Evolutionary conservation across 2,329 filamentous ascomycete species (phyloP), one percentile per base, ranked within the genome.

Genomic region (Microsporum ferrugineum): DNA sequence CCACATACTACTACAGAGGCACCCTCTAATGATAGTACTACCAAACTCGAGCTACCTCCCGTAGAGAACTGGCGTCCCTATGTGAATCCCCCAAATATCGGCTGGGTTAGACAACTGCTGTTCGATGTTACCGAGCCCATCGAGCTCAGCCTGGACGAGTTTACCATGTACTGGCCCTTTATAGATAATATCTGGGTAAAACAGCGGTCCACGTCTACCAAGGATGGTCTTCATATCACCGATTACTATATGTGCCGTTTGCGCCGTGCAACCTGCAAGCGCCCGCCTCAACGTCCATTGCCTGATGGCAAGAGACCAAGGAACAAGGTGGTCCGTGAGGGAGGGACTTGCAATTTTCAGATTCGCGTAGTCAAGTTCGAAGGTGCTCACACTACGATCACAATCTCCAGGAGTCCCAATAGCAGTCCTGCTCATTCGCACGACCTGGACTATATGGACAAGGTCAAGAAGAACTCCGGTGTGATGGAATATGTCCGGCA

Each of bases 151-250:
- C 65, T 75, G 41, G 71, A 74, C 29, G 77, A 79, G 59, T 79
- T 77, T 62, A 75, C 78, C 61, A 73, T 70, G 14, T 78, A 77
- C 64, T 78, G 76, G 72, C 77, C 77, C 5, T 79, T 77, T 58
- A 75, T 79, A 57, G 77, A 79, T 65, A 79, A 79, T 64, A 74
- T 78, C n/a, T 79, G 77, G 77, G 75, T 78, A 8, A 77, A 77
- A 59, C 75, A 78, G 63, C 72, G 76, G 62, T 72, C 71, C 14
- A 73, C 75, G 62, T 68, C 73, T 5, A 75, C 72, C 65, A 74
- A 74, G 64, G 73, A 73, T 63, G 75, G 75, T 2, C 72, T 72
- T 51, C 73, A 71, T 59, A 75, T 70, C 2, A 76, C 76, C 2
- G 77, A 79, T 55, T 78, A 78, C 64, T 79, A 78, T 61, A 76